phyloP scores from a whole-genome alignment of 257 asterid species.

The Primulina tabacum region DNA sequence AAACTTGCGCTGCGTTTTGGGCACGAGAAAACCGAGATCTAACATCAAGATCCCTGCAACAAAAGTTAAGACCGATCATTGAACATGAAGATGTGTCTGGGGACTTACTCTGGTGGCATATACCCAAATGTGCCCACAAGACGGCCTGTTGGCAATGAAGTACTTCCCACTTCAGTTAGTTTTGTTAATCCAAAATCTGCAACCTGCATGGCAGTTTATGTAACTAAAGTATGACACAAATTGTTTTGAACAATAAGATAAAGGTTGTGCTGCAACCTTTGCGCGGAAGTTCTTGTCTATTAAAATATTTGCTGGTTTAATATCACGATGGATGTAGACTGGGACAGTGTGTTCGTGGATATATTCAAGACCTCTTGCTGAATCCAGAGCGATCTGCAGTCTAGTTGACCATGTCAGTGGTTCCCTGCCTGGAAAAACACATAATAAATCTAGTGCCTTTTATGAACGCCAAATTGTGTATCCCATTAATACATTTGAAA shows the following conservation, averaged over 20 bases:
- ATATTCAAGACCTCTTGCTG: slow-evolving; percentile 97
- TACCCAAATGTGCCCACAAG: slow-evolving; percentile 97
- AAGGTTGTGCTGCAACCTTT: slow-evolving; percentile 51
- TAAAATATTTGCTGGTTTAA: slow-evolving; percentile 90
- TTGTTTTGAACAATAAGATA: slow-evolving; percentile 20
- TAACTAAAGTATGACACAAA: slow-evolving; percentile 17
- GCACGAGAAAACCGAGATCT: too few species aligned
- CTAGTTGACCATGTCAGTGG: slow-evolving; percentile 86
- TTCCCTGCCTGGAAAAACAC: slow-evolving; percentile 54
- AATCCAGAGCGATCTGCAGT: slow-evolving; percentile 92
- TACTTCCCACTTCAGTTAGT: slow-evolving; percentile 85
- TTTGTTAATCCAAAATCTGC: slow-evolving; percentile 95
- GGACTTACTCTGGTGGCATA: slow-evolving; percentile 97
- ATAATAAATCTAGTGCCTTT: slow-evolving; percentile 14
- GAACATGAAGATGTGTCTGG: slow-evolving; percentile 8
- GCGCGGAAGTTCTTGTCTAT: slow-evolving; percentile 82
- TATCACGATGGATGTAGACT: slow-evolving; percentile 91
- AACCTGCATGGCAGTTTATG: slow-evolving; percentile 47
- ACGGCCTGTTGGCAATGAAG: slow-evolving; percentile 73
- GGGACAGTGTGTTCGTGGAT: slow-evolving; percentile 99
- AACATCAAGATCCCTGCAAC: not conserved
- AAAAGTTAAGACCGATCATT: not conserved
- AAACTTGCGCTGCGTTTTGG: too few species aligned
- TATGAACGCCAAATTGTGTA: slow-evolving; percentile 8
- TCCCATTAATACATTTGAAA: slow-evolving; percentile 18